A percentile compares a stretch with the other conserved stretches of the same genome.
These are phyloP conservation scores for Crotalaria pallida DNA, from an alignment of 306 rosid species.

Conservation along the genomic window DNA sequence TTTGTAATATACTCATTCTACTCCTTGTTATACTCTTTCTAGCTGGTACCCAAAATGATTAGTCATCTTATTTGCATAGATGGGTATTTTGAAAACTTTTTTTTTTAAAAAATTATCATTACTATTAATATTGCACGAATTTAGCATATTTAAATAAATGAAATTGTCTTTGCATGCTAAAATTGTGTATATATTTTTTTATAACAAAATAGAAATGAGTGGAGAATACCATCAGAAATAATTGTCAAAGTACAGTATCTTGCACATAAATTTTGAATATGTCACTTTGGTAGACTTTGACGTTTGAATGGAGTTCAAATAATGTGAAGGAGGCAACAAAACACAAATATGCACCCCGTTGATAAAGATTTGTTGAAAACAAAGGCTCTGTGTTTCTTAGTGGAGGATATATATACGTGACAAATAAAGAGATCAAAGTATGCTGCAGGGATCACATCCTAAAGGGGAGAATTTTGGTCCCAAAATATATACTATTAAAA, in stretches of 20 bases:
- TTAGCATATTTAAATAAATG: too few relatives aligned
- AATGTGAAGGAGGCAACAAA: slow-evolving; percentile 14
- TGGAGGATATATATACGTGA: slow-evolving; percentile 22
- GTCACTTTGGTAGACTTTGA: slow-evolving; percentile 19
- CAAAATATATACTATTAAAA: slow-evolving; percentile 4
- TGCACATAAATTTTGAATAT: background rate
- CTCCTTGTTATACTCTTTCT: too few relatives aligned
- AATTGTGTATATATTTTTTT: too few relatives aligned
- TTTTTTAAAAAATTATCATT: too few relatives aligned
- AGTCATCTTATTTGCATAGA: too few relatives aligned
- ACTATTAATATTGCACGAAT: too few relatives aligned
- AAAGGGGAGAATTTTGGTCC: slow-evolving; percentile 43
- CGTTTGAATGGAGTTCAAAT: slow-evolving; percentile 20
- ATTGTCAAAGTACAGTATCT: background rate
- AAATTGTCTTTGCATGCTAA: too few relatives aligned
- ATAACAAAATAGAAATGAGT: too few relatives aligned
- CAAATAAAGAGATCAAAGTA: slow-evolving; percentile 26
- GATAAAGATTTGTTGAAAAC: slow-evolving; percentile 31
- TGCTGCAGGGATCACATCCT: slow-evolving; percentile 42
- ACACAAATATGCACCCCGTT: slow-evolving; percentile 27
- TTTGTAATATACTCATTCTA: too few relatives aligned
- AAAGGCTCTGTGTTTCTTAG: slow-evolving; percentile 32
- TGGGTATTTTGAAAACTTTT: too few relatives aligned
- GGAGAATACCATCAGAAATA: too few relatives aligned
- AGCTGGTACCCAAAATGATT: too few relatives aligned